Evolutionary conservation across 2,329 filamentous ascomycete genomes (phyloP).

Genomic region (Seiridium cupressi): DNA sequence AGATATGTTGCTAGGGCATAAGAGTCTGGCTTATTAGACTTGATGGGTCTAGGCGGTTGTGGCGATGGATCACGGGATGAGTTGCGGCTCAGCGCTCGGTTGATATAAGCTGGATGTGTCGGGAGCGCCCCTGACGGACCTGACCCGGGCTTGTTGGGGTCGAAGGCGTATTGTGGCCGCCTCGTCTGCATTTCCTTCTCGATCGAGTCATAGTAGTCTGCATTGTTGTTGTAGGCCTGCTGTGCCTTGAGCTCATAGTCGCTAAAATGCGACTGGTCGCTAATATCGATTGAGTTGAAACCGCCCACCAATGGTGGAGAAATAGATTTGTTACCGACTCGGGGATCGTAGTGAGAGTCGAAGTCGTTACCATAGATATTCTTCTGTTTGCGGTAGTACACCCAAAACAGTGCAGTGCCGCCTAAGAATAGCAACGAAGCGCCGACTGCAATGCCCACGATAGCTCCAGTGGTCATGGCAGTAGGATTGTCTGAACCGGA

Average conservation of each 20-base stretch:
- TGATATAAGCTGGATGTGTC: constrained; percentile 48
- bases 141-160: constrained; percentile 20
- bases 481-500: constrained; percentile 18
- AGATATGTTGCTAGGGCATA: constrained; percentile 38
- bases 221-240: constrained; percentile 29
- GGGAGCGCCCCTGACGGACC: constrained; percentile 35
- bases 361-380: constrained; percentile 19
- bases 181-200: constrained; percentile 26
- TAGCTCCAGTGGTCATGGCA: constrained; percentile 44
- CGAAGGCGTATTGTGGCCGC: constrained; percentile 23
- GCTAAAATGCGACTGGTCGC: constrained; percentile 11
- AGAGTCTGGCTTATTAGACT: constrained; percentile 21
- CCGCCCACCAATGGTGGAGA: constrained; percentile 18
- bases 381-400: constrained; percentile 47
- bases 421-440: constrained; percentile 40
- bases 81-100: constrained; percentile 31
- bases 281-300: constrained; percentile 10
- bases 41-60: constrained; percentile 13
- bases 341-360: constrained; percentile 14
- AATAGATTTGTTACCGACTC: constrained; percentile 20
- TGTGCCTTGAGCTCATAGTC: constrained; percentile 27
- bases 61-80: constrained; percentile 14
- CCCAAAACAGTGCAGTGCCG: constrained; percentile 39
- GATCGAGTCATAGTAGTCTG: constrained; percentile 38
- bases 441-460: constrained; percentile 52